Percentiles rank a stretch among this genome's conserved stretches.
These are phyloP conservation scores for Chlorella vulgaris DNA, from an alignment of 139 green algal species.

Conservation along the genomic window DNA sequence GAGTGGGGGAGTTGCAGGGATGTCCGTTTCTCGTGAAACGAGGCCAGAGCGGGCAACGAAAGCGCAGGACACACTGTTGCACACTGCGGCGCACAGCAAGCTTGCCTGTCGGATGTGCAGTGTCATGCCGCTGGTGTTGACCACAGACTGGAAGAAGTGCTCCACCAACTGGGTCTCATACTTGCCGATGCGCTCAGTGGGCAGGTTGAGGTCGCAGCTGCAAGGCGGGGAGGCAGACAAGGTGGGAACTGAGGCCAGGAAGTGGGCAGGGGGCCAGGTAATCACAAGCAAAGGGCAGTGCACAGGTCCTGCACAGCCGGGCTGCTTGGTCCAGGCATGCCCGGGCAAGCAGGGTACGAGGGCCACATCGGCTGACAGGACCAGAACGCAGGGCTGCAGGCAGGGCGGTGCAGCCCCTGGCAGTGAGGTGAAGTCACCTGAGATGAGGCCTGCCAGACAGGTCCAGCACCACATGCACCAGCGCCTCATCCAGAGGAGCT, in stretches of 20 bases:
- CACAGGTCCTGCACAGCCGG: too few species aligned
- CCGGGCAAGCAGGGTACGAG: too few species aligned
- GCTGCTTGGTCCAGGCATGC: too few species aligned
- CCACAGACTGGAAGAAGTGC: conserved; percentile 97
- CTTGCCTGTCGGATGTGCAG: conserved; percentile 81
- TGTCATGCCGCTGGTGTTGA: conserved; percentile 92
- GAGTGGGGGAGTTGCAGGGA: too few species aligned
- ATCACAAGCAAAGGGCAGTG: too few species aligned
- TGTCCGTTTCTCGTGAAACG: too few species aligned
- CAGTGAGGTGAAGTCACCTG: too few species aligned
- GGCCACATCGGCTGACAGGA: too few species aligned
- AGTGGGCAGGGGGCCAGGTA: too few species aligned
- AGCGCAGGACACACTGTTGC: neutral
- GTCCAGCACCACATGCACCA: conserved; percentile 92
- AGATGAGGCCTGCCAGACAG: conserved; percentile 93
- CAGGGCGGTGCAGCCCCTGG: too few species aligned
- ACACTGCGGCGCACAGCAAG: neutral
- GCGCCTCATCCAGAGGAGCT: conserved; percentile 93
- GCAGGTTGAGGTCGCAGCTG: conserved; percentile 79
- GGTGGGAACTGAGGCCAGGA: neutral
- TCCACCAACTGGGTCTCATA: conserved; percentile 97
- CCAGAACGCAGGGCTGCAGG: too few species aligned
- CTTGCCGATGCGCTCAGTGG: conserved; percentile 90
- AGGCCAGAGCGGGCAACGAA: neutral
- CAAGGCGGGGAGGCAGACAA: neutral